Evolutionary conservation across 1,284 basidiomycete species (phyloP), one percentile per base, ranked within the genome.

Genomic region (Malassezia slooffiae): DNA sequence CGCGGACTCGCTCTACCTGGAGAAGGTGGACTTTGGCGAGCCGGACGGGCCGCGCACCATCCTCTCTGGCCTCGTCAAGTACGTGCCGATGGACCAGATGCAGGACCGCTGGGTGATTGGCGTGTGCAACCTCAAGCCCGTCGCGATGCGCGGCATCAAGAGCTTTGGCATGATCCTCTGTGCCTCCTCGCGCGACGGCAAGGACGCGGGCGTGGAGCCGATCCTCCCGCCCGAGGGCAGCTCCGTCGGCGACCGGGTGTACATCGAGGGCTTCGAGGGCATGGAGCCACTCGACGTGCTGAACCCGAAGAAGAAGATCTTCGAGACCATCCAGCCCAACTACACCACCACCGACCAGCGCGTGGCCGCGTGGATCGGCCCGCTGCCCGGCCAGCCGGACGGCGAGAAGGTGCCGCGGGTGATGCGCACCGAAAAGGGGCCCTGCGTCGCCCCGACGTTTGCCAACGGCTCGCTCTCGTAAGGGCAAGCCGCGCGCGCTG

Each of bases 241-340:
- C 37, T 41, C 53, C 44, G 44, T 53, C 4, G 67, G 67, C 23
- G 67, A 69, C 46, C 51, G 56, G 34, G 52, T 69, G 28, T 66
- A 50, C 34, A 60, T 69, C 27, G 67, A 67, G 38, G 67, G 67
- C 31, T 69, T 55, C 50, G 60, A 67, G 46, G 60, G 58, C 13
- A 47, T 51, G 32, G 57, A 58, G 40, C 63, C 67, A 7, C 55
- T 62, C 21, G 60, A 57, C 17, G 52, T 57, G 28, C 57, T 69
- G 47, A 69, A 69, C 53, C 67, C 67, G 16, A 69, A 67, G 53
- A 67, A 66, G 47, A 69, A 69, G 62, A 62, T 69, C 53, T 69
- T 69, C 35, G 66, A 69, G 50, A 44, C 66, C 10, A 69, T 69
- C 37, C 66, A 69, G 55, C 62, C 66, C 12, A 52, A 52, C 32